Percentiles rank a stretch among this genome's conserved stretches.
Conservation (phyloP, 2,329 filamentous ascomycete genomes). For the Claviceps sp. region DNA sequence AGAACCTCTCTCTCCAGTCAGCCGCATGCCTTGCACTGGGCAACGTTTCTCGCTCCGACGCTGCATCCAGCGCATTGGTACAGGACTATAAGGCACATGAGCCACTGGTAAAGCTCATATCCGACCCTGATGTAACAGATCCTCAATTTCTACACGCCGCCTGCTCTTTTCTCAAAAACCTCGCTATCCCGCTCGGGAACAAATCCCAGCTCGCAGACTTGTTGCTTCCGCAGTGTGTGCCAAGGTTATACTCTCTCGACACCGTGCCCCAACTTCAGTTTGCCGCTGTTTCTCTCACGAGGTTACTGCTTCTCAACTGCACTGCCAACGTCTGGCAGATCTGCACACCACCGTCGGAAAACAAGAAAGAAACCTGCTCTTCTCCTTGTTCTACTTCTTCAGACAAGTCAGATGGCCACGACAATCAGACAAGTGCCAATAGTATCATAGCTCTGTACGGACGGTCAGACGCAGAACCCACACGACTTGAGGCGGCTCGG, state of each 20-base stretch:
- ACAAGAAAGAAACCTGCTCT: not conserved
- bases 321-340: slow-evolving; percentile 36
- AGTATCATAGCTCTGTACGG: slow-evolving; percentile 24
- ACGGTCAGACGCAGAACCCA: slow-evolving; percentile 32
- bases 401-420: slow-evolving; percentile 4
- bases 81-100: slow-evolving; percentile 24
- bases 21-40: slow-evolving; percentile 48
- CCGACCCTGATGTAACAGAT: slow-evolving; percentile 25
- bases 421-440: slow-evolving; percentile 20
- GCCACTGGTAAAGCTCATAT: slow-evolving; percentile 32
- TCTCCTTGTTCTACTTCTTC: slow-evolving; percentile 8
- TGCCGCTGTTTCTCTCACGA: slow-evolving; percentile 41
- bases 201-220: slow-evolving; percentile 37
- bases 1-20: slow-evolving; percentile 30
- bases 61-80: slow-evolving; percentile 36
- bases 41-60: slow-evolving; percentile 47
- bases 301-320: slow-evolving; percentile 41
- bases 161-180: slow-evolving; percentile 50
- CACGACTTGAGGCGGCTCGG: slow-evolving; percentile 45
- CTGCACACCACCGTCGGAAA: slow-evolving; percentile 24
- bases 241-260: slow-evolving; percentile 40
- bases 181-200: slow-evolving; percentile 44
- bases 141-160: slow-evolving; percentile 42
- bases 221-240: slow-evolving; percentile 31
- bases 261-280: slow-evolving; percentile 44